A percentile compares a stretch with the other conserved stretches of the same genome.
Conservation (phyloP, 108 stramenopile genomes). For the Nannochloropsis salina region DNA sequence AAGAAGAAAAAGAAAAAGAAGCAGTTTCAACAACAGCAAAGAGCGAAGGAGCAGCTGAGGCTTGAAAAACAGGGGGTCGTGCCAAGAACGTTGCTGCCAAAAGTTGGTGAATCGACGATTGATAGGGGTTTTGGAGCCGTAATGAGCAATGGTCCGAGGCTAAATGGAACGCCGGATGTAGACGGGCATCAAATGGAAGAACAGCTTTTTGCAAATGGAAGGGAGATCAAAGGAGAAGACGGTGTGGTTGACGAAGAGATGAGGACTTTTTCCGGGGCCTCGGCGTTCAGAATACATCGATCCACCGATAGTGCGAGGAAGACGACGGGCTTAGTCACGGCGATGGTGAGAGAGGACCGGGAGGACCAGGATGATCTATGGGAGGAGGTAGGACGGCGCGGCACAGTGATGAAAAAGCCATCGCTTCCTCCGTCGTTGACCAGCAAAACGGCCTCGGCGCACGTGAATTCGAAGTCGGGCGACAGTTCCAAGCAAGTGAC, state of each 20-base stretch:
- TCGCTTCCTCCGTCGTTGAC: background rate
- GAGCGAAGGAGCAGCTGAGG: background rate
- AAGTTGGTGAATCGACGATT: background rate
- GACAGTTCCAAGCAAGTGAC: too few relatives aligned
- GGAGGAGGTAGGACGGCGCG: background rate
- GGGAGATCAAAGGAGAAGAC: too few relatives aligned
- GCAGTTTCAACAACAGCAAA: background rate
- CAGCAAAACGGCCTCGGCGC: too few relatives aligned
- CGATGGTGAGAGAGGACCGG: background rate
- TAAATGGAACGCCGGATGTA: background rate
- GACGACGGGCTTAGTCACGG: background rate
- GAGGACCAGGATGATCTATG: background rate
- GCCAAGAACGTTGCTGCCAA: background rate
- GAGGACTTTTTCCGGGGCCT: background rate
- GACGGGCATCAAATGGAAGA: background rate
- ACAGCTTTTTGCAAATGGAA: background rate
- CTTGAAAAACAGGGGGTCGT: background rate
- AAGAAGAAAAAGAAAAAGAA: background rate
- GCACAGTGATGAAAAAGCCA: background rate
- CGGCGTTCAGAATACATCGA: background rate
- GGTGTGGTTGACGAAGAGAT: too few relatives aligned
- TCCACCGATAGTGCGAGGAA: background rate
- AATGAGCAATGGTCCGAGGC: background rate
- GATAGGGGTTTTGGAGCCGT: background rate
- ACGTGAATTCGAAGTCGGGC: too few relatives aligned